phyloP scores from a whole-genome alignment of 345 rosid species.

The Orychophragmus violaceus region DNA sequence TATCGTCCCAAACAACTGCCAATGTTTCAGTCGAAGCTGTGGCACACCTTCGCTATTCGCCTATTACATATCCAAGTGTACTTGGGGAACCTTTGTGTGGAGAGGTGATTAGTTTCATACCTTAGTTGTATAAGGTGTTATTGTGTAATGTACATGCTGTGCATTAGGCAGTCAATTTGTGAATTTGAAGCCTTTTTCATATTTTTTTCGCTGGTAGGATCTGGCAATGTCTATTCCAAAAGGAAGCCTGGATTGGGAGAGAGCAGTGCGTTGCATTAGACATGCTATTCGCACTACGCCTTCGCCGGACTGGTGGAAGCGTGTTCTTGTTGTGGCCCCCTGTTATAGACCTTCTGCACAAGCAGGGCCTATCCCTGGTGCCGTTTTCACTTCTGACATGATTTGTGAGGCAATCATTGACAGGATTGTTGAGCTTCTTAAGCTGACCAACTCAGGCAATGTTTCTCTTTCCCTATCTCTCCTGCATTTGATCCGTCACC shows the following conservation, averaged over 20 bases:
- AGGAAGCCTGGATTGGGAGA: slow-evolving; percentile 99
- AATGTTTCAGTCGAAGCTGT: slow-evolving; percentile 65
- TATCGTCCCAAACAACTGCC: slow-evolving; percentile 58
- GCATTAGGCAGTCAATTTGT: not conserved
- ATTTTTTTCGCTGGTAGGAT: slow-evolving; percentile 45
- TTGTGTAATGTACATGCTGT: not conserved
- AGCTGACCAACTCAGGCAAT: slow-evolving; percentile 88
- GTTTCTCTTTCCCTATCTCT: slow-evolving; percentile 25
- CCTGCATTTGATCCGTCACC: slow-evolving; percentile 2
- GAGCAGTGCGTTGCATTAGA: slow-evolving; percentile 93
- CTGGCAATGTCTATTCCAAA: slow-evolving; percentile 80
- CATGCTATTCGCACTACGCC: slow-evolving; percentile 95
- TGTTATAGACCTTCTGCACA: slow-evolving; percentile 65
- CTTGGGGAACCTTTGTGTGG: slow-evolving; percentile 96
- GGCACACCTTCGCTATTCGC: slow-evolving; percentile 72
- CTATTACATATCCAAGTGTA: slow-evolving; percentile 94
- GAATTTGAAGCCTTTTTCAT: slow-evolving; percentile 5
- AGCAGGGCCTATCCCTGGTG: slow-evolving; percentile 77
- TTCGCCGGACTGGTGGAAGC: slow-evolving; percentile 99
- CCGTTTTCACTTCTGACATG: slow-evolving; percentile 85
- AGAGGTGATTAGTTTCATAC: slow-evolving; percentile 50
- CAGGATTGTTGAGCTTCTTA: slow-evolving; percentile 87
- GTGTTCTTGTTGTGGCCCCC: slow-evolving; percentile 91
- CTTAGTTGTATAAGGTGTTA: slow-evolving; percentile 6
- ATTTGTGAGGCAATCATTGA: slow-evolving; percentile 90